phyloP scores from a whole-genome alignment of 2,329 filamentous ascomycete genomes.

The Cryphonectria japonica region DNA sequence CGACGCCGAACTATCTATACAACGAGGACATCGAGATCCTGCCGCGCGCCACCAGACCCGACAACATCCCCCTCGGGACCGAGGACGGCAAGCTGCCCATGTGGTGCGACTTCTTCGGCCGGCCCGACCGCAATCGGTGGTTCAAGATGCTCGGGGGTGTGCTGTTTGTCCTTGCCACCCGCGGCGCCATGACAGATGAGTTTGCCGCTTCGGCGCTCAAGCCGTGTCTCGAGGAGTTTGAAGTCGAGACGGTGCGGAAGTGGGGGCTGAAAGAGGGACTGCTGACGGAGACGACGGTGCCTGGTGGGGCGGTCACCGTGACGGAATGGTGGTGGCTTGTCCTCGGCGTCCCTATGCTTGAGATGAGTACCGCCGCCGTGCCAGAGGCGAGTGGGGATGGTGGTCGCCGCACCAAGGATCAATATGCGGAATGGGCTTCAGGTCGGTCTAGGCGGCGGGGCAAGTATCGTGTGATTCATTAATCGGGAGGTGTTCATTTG shows the following conservation, averaged over 20 bases:
- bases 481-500: neutral
- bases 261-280: conserved; percentile 63
- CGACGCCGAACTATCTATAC: conserved; percentile 61
- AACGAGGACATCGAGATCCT: conserved; percentile 32
- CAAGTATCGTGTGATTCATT: conserved; percentile 20
- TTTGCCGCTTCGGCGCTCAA: conserved; percentile 60
- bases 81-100: conserved; percentile 62
- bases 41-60: conserved; percentile 36
- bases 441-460: conserved; percentile 23
- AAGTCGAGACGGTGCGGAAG: conserved; percentile 59
- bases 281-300: conserved; percentile 46
- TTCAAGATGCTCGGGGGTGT: conserved; percentile 65
- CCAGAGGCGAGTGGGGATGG: neutral
- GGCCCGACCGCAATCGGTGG: conserved; percentile 64
- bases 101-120: conserved; percentile 72
- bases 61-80: conserved; percentile 46
- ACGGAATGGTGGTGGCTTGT: conserved; percentile 72
- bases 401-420: conserved; percentile 14
- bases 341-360: conserved; percentile 42
- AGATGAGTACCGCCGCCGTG: conserved; percentile 9
- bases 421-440: conserved; percentile 21
- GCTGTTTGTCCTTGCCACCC: conserved; percentile 64
- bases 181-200: conserved; percentile 58
- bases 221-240: conserved; percentile 65
- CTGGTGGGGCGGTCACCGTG: conserved; percentile 38